A percentile compares a stretch with the other conserved stretches of the same genome.
These are phyloP conservation scores for Capillidium rhysosporum DNA, from an alignment of 371 early-diverging fungal species.

Conservation along the genomic window DNA sequence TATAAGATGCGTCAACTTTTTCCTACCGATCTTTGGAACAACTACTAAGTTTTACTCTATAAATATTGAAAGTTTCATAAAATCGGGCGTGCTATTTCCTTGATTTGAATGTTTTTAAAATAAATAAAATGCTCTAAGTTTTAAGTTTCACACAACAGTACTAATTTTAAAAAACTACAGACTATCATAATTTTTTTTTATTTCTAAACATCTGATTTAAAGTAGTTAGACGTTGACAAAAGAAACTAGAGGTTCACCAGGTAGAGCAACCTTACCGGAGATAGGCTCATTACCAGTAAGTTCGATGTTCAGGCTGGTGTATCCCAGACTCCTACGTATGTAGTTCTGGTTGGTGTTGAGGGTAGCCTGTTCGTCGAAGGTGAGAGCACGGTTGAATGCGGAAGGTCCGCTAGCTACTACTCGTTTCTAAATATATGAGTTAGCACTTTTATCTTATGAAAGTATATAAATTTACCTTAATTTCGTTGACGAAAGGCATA, in stretches of 20 bases:
- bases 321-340: slow-evolving; percentile 24
- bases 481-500: slow-evolving; percentile 79
- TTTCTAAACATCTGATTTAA: too few relatives aligned
- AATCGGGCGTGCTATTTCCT: too few relatives aligned
- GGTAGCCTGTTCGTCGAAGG: slow-evolving; percentile 55
- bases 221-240: slow-evolving; percentile 18
- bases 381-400: slow-evolving; percentile 62
- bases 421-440: slow-evolving; percentile 18
- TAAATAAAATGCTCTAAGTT: too few relatives aligned
- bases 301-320: slow-evolving; percentile 16
- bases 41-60: slow-evolving; percentile 24
- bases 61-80: too few relatives aligned
- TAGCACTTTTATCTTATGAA: slow-evolving; percentile 35
- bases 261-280: slow-evolving; percentile 35
- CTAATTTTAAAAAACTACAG: too few relatives aligned
- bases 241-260: slow-evolving; percentile 38
- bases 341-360: slow-evolving; percentile 29
- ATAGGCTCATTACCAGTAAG: slow-evolving; percentile 24
- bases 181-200: too few relatives aligned
- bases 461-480: slow-evolving; percentile 65
- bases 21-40: slow-evolving; percentile 43
- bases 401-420: slow-evolving; percentile 38
- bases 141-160: too few relatives aligned
- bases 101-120: too few relatives aligned
- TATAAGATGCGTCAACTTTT: slow-evolving; percentile 37